Evolutionary conservation across 148 eudicot species (phyloP), one percentile per base, ranked within the genome.

Genomic region (Heliosperma pusillum): DNA sequence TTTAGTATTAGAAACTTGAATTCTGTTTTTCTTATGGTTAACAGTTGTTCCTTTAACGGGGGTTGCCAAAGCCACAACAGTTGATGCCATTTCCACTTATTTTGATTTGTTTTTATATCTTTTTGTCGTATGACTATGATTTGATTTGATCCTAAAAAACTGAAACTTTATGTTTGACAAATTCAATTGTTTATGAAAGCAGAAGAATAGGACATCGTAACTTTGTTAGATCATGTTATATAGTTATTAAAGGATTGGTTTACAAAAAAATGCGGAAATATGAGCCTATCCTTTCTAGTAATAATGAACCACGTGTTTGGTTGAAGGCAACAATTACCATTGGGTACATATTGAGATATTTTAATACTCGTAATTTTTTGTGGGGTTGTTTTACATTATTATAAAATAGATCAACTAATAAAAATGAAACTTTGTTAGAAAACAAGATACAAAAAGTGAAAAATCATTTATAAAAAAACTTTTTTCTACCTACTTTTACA

Each of bases 1-100:
- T 73, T 84, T 84, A 27, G 86, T 84, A 42, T 84, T 84, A 22
- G 86, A 84, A 45, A 84, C 86, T 66, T 84, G 86, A 84, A 84
- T 84, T 50, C 82, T 78, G 16, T 84, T 84, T 75, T 78, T 81
- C 78, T 81, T 84, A 25, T 55, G 67, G 47, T 72, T 80, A 63
- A 71, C 76, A 22, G 63, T 47, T 3, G 70, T 73, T 11, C 42
- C 69, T 30, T 22, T 71, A 27, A 68, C 27, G 5, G 77, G 77
- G 24, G 74, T 69, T 53, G 53, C 75, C 22, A 76, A 9, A 64
- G 69, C 79, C 45, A 80, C 73, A 12, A 59, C 29, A 13, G 76
- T 61, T 0, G 83, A 80, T 27, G 83, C 79, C 83, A 80, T 47
- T 7, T 78, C 58, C 33, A 27, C 42, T 4, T 42, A 6, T 74